A percentile compares a stretch with the other conserved stretches of the same genome.
phyloP scores from a whole-genome alignment of 371 early-diverging fungal species.

The Rhizopus stolonifer region DNA sequence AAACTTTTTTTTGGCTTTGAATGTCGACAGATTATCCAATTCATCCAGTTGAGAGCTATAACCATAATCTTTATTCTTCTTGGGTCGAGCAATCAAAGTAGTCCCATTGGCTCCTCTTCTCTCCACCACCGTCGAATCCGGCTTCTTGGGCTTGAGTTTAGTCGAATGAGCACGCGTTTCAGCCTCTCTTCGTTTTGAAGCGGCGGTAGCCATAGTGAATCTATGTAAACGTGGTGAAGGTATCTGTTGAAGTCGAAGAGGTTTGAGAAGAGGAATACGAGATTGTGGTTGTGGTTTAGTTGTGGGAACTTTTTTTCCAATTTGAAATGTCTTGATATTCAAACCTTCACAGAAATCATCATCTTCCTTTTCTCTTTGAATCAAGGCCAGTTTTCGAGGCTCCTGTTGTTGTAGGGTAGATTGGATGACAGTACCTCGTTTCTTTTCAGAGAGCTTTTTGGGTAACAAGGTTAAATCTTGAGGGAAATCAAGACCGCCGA shows the following conservation, averaged over 20 bases:
- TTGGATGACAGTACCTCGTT: neutral
- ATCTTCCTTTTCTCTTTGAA: conserved; percentile 25
- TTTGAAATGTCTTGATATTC: conserved; percentile 14
- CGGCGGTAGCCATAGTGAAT: neutral
- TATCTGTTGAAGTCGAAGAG: neutral
- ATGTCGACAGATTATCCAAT: conserved; percentile 32
- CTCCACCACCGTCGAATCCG: neutral
- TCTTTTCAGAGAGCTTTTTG: conserved; percentile 6
- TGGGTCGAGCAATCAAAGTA: conserved; percentile 22
- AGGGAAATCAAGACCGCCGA: conserved; percentile 31
- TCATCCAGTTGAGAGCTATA: conserved; percentile 35
- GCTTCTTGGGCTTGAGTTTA: neutral
- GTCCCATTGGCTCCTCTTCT: conserved; percentile 11
- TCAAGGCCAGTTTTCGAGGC: neutral
- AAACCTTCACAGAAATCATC: conserved; percentile 36
- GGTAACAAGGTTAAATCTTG: conserved; percentile 18
- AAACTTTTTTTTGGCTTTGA: conserved; percentile 7
- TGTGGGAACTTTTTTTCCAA: neutral
- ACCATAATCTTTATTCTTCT: conserved; percentile 14
- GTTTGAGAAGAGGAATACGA: neutral
- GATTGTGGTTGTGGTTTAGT: neutral
- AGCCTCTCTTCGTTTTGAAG: conserved; percentile 6
- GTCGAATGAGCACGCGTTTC: conserved; percentile 1
- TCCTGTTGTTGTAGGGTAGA: neutral
- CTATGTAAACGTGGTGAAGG: neutral